Base-by-base conservation (phyloP, 768 basidiomycete species). In the Kwoniella shandongensis region DNA sequence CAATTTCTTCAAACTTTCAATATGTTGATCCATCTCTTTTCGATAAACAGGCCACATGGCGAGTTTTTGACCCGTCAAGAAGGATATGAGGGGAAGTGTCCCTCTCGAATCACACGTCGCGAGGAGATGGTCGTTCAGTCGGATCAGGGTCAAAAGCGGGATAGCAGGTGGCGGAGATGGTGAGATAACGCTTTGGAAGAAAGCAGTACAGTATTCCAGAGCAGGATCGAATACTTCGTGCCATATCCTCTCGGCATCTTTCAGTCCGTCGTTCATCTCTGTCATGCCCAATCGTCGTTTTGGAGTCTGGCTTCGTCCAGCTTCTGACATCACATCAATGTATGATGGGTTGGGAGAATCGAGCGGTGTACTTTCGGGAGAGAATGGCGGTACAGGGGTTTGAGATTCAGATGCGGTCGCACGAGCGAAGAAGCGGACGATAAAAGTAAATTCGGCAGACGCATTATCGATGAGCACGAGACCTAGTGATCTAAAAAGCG, bases 381-480 rank as follows among this genome's bases (percentile, higher is more conserved):
- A 58, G 50, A 39, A 13, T n/a, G 42, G 15, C 4, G 27, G 42
- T 22, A 32, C 10, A 20, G 29, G 18, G 35, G 38, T 7, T 47
- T 26, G 26, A 11, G 30, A 22, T 36, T 29, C 30, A 17, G 35
- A n/a, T 10, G 54, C 18, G 36, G 12, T 17, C 3, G 54, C n/a
- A 22, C 52, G 59, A 5, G 83, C 79, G 79, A 98, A 98, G 79
- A 99, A 98, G 0, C 84, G 79, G 10, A 85, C 83, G 48, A 96
- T 77, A 68, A 98, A 98, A 1, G 85, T 81, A 76, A 92, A 94
- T 78, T 98, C 94, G 26, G 91, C 84, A 1, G 88, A 88, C 3
- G 89, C 87, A 70, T 99, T 98, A 79, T 97, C 92, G 83, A 94
- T 86, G 59, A 98, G 83, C 50, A 96, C 93, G 49, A 98, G 80